Evolutionary conservation across 257 asterid genomes (phyloP).

Genomic region (Verbascum thapsus): DNA sequence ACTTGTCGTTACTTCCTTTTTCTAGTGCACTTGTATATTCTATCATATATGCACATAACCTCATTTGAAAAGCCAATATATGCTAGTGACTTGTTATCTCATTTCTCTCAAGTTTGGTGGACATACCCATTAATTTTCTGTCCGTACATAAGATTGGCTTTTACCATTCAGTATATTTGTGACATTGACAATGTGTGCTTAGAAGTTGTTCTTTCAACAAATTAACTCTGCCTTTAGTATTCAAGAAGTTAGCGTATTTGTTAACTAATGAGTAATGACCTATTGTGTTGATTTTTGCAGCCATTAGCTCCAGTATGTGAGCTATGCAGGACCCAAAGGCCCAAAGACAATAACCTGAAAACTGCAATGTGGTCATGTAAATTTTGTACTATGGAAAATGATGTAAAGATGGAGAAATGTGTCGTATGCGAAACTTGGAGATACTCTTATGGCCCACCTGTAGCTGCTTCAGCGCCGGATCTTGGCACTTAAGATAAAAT

Average conservation of each 20-base stretch:
- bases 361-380: conserved; percentile 65
- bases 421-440: conserved; percentile 77
- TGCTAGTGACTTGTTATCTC: not conserved
- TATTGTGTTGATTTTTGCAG: conserved; percentile 47
- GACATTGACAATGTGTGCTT: not conserved
- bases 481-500: conserved; percentile 59
- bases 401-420: conserved; percentile 62
- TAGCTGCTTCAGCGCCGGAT: conserved; percentile 55
- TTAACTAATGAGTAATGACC: conserved; percentile 11
- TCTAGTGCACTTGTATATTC: not conserved
- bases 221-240: conserved; percentile 1
- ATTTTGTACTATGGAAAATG: conserved; percentile 77
- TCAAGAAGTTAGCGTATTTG: not conserved
- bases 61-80: not conserved
- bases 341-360: conserved; percentile 45
- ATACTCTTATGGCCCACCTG: conserved; percentile 70
- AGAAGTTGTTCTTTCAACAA: conserved; percentile 1
- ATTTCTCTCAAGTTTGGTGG: not conserved
- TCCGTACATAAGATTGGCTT: conserved; percentile 6
- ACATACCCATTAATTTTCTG: not conserved
- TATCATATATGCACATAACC: not conserved
- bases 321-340: conserved; percentile 62
- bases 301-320: conserved; percentile 75
- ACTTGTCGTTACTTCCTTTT: not conserved
- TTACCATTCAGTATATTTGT: conserved; percentile 3